phyloP scores from a whole-genome alignment of 495 filamentous ascomycete genomes.

The Alectoria sarmentosa region DNA sequence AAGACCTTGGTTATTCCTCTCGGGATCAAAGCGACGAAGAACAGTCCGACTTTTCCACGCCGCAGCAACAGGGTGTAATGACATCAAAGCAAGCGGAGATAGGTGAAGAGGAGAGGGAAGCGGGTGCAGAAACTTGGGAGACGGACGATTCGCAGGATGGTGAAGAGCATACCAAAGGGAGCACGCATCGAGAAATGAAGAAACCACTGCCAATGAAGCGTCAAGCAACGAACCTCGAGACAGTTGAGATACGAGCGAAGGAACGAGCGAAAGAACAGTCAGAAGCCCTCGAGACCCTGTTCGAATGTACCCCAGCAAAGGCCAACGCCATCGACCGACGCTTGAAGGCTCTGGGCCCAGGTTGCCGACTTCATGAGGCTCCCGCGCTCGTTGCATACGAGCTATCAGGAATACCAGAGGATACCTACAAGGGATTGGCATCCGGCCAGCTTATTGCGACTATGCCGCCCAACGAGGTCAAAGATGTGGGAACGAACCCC shows the following conservation, averaged over 20 bases:
- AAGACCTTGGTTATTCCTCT: neutral
- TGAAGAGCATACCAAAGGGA: neutral
- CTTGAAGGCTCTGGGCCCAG: constrained; percentile 2
- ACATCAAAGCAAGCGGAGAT: neutral
- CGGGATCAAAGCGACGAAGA: neutral
- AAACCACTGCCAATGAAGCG: neutral
- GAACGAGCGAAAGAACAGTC: constrained; percentile 2
- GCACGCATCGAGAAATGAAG: neutral
- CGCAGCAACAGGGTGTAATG: neutral
- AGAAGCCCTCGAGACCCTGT: neutral
- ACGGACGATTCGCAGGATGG: neutral
- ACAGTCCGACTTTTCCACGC: neutral
- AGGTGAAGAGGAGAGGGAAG: neutral
- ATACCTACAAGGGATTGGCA: neutral
- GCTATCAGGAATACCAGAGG: constrained; percentile 1
- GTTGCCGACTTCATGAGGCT: neutral
- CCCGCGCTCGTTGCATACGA: constrained; percentile 1
- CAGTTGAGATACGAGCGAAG: neutral
- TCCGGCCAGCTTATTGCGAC: constrained; percentile 5
- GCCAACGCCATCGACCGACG: constrained; percentile 3
- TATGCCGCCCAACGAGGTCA: neutral
- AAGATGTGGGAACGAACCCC: neutral
- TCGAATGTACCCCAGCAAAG: neutral
- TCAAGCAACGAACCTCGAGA: neutral
- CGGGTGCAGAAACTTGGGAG: neutral